Evolutionary conservation across 495 filamentous ascomycete genomes (phyloP), one percentile per base, ranked within the genome.

Genomic region (Neurospora africana): DNA sequence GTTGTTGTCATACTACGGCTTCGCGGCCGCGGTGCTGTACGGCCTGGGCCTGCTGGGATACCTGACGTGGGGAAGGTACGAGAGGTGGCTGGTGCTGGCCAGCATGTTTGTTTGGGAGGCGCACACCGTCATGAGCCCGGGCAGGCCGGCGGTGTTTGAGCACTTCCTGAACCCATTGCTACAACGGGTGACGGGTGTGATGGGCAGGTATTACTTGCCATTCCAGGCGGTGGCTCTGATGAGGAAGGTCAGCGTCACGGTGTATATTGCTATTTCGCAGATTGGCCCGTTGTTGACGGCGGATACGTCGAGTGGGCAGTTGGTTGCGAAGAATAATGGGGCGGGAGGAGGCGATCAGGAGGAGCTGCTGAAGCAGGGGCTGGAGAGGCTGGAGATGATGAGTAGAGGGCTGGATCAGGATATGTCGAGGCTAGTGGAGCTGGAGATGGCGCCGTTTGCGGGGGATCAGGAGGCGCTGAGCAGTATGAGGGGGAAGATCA

Each of bases 231-330:
- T 97, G 39, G 76, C 85, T 17, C 85, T 99, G n/a, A 89, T 91
- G 3, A 88, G 94, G 39, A 94, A 91, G 79, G 79, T 91, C 21
- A 86, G 88, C 9, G 83, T 98, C 68, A 93, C 91, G n/a, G 76
- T 94, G 23, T 94, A 94, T 80, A 94, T 98, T 68, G 96, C 94
- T 73, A 89, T 98, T 71, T 90, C 89, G n/a, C 93, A 97, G 81
- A 86, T 97, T 23, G 88, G 88, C 0, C 90, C 90, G 6, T 80
- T 94, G 5, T 79, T 93, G 37, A 79, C 78, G 75, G 76, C 81
- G 68, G 78, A 77, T 47, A 81, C 79, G 36, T 72, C 44, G 30
- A 70, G 75, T 36, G 79, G 77, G 44, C 75, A 80, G 58, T 17
- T 76, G 70, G 70, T 75, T 11, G 73, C 77, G 19, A 67, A 58